phyloP scores from a whole-genome alignment of 805 yeast species.

The Saccharomycopsis sp. region DNA sequence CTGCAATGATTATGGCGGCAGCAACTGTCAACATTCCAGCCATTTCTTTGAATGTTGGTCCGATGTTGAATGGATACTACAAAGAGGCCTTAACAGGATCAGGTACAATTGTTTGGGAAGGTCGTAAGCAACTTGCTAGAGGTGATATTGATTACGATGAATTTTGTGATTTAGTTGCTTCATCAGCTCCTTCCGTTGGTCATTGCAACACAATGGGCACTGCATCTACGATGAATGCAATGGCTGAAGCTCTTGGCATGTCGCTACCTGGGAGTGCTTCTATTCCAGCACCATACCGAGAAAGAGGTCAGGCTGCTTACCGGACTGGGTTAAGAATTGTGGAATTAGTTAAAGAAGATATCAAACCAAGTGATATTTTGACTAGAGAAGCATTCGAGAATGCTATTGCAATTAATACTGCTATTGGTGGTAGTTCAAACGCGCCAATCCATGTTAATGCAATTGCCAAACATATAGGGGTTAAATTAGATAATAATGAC shows the following conservation, averaged over 20 bases:
- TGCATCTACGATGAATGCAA: constrained; percentile 22
- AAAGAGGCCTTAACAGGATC: constrained; percentile 23
- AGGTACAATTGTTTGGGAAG: constrained; percentile 26
- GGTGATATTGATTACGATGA: constrained; percentile 24
- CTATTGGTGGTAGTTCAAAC: constrained; percentile 21
- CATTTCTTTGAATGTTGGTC: constrained; percentile 47
- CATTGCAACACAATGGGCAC: constrained; percentile 23
- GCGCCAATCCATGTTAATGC: constrained; percentile 23
- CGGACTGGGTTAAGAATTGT: constrained; percentile 19
- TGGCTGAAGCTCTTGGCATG: constrained; percentile 22
- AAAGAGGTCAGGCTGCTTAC: constrained; percentile 21
- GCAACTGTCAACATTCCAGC: constrained; percentile 47
- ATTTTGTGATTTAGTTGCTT: constrained; percentile 23
- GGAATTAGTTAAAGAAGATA: constrained; percentile 15
- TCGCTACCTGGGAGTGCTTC: constrained; percentile 20
- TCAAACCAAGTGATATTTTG: constrained; percentile 21
- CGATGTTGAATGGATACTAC: constrained; percentile 26
- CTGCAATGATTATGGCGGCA: constrained; percentile 49
- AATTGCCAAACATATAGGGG: constrained; percentile 21
- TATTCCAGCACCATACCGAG: constrained; percentile 22
- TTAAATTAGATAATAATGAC: constrained; percentile 18
- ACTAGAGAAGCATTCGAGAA: constrained; percentile 22
- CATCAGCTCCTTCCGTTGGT: constrained; percentile 22
- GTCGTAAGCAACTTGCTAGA: constrained; percentile 21
- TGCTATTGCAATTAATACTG: constrained; percentile 22